These are phyloP conservation scores for Rhinocladiella similis DNA, from an alignment of 2,329 filamentous ascomycete species.

Conservation along the genomic window DNA sequence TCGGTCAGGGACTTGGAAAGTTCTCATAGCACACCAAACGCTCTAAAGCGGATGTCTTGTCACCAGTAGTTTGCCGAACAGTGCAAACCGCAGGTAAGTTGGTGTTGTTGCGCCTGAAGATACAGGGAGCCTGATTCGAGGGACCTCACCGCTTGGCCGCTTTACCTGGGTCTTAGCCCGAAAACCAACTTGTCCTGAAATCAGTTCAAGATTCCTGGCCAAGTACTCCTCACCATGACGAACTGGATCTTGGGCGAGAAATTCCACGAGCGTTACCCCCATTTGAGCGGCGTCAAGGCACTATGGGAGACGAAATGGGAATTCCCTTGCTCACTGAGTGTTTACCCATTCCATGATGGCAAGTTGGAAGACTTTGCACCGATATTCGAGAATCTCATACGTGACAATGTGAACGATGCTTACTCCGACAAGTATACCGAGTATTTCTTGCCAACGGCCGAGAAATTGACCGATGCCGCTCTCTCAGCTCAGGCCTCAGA, in stretches of 20 bases:
- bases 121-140: neutral
- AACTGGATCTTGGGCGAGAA: constrained; percentile 28
- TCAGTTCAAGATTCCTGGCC: neutral
- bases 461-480: constrained; percentile 55
- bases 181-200: neutral
- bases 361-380: constrained; percentile 67
- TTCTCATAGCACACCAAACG: too few species aligned
- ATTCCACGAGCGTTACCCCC: constrained; percentile 26
- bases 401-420: constrained; percentile 63
- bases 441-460: constrained; percentile 61
- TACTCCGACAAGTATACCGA: constrained; percentile 65
- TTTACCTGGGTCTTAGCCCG: neutral
- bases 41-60: too few species aligned
- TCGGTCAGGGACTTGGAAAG: too few species aligned
- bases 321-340: constrained; percentile 60
- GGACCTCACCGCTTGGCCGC: neutral
- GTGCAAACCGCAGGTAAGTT: neutral
- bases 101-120: neutral
- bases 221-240: constrained; percentile 14
- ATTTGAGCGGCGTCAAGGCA: constrained; percentile 48
- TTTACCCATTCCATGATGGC: constrained; percentile 76
- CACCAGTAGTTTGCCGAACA: neutral
- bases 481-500: constrained; percentile 50
- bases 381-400: constrained; percentile 62
- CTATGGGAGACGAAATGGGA: constrained; percentile 78